A percentile compares a stretch with the other conserved stretches of the same genome.
phyloP scores from a whole-genome alignment of 2,329 filamentous ascomycete species.

The Aspergillus sp. region DNA sequence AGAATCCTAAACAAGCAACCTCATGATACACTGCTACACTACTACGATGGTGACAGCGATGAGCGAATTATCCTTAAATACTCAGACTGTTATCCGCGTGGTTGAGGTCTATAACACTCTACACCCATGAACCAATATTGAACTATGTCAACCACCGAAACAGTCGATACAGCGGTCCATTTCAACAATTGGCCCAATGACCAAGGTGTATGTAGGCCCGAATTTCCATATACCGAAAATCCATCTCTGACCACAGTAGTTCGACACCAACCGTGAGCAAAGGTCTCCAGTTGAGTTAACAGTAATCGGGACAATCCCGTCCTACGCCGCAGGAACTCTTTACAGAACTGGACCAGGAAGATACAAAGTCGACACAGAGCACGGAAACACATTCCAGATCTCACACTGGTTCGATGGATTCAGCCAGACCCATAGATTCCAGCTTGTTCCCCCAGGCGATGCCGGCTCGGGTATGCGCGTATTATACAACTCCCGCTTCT shows the following conservation, averaged over 20 bases:
- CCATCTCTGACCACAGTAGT: conserved; percentile 47
- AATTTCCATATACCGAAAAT: neutral
- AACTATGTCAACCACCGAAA: conserved; percentile 1
- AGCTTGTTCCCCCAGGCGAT: conserved; percentile 55
- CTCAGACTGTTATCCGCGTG: neutral
- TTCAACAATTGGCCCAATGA: conserved; percentile 55
- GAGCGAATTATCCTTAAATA: neutral
- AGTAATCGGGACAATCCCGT: conserved; percentile 67
- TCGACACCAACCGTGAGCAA: conserved; percentile 67
- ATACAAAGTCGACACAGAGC: conserved; percentile 60
- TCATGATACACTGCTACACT: neutral
- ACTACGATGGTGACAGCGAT: neutral
- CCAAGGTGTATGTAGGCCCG: conserved; percentile 44
- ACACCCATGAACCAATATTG: neutral
- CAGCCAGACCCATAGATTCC: conserved; percentile 68
- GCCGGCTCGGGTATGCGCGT: conserved; percentile 47
- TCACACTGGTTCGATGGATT: conserved; percentile 84
- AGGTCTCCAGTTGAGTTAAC: conserved; percentile 62
- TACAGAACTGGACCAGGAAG: conserved; percentile 74
- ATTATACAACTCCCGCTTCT: conserved; percentile 69
- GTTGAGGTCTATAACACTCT: neutral
- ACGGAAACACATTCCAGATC: conserved; percentile 58
- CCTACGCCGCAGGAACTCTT: conserved; percentile 69
- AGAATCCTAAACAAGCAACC: neutral
- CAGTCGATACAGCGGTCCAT: conserved; percentile 6